phyloP scores from a whole-genome alignment of 2,329 filamentous ascomycete species.

The Aspergillus calidoustus region DNA sequence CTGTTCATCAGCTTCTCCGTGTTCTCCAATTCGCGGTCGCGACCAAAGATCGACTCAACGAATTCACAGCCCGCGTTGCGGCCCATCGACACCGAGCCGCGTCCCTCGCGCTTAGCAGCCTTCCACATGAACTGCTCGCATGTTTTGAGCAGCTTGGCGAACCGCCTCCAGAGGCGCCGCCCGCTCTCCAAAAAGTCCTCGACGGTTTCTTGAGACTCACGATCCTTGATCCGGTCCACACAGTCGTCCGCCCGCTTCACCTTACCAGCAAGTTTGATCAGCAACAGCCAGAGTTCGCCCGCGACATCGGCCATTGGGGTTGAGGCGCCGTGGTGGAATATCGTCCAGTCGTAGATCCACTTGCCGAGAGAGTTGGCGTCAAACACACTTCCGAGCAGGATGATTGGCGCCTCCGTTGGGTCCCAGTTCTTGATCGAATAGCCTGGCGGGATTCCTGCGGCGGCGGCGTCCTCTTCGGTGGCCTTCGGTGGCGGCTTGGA shows the following conservation, averaged over 20 bases:
- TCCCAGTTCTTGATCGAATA: conserved; percentile 99
- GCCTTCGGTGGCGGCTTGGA: conserved; percentile 54
- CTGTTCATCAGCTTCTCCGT: conserved; percentile 93
- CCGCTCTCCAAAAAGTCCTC: conserved; percentile 90
- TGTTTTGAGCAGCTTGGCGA: conserved; percentile 83
- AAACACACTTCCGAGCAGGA: conserved; percentile 92
- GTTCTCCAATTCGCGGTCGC: conserved; percentile 83
- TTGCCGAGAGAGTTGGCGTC: conserved; percentile 97
- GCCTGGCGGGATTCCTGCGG: conserved; percentile 76
- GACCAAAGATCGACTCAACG: conserved; percentile 92
- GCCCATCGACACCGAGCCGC: conserved; percentile 74
- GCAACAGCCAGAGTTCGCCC: conserved; percentile 90
- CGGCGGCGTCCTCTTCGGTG: conserved; percentile 67
- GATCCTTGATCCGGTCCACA: conserved; percentile 70
- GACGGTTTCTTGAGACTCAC: conserved; percentile 77
- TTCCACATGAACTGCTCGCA: conserved; percentile 97
- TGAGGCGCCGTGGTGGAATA: conserved; percentile 80
- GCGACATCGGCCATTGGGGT: conserved; percentile 89
- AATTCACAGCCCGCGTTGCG: conserved; percentile 94
- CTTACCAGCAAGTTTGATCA: conserved; percentile 93
- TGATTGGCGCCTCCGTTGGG: conserved; percentile 88
- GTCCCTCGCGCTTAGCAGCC: conserved; percentile 74
- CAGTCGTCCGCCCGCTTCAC: conserved; percentile 87
- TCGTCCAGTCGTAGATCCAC: conserved; percentile 99
- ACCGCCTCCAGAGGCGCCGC: conserved; percentile 81